A percentile compares a stretch with the other conserved stretches of the same genome.
Conservation (phyloP, 371 early-diverging fungal genomes). For the Mucor lusitanicus region DNA sequence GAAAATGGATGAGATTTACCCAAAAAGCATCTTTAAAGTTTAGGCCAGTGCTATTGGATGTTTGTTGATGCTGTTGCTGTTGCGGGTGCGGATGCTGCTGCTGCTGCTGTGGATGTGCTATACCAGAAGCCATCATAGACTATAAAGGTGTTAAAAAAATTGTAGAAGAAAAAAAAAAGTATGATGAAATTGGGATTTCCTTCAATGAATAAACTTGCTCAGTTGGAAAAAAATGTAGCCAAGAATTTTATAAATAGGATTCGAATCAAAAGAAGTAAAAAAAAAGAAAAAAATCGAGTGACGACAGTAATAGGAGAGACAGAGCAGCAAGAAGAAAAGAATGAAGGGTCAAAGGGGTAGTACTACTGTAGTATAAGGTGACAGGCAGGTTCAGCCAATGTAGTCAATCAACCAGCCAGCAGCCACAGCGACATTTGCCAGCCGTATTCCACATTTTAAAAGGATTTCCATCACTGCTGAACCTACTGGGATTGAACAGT, state of each 20-base stretch:
- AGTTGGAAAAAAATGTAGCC: conserved; percentile 2
- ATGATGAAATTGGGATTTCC: background rate
- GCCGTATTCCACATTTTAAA: too few species aligned
- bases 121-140: conserved; percentile 8
- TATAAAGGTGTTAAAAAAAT: background rate
- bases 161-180: background rate
- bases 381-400: background rate
- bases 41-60: conserved; percentile 3
- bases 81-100: background rate
- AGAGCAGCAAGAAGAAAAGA: background rate
- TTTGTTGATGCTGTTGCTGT: background rate
- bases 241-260: background rate
- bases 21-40: conserved; percentile 27
- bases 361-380: too few species aligned
- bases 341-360: background rate
- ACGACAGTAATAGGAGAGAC: conserved; percentile 5
- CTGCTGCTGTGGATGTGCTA: conserved; percentile 15
- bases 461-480: too few species aligned
- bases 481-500: background rate
- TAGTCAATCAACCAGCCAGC: background rate
- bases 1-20: conserved; percentile 15
- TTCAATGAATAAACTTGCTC: background rate
- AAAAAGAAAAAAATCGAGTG: conserved; percentile 6
- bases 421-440: background rate
- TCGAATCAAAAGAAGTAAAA: conserved; percentile 6